Evolutionary conservation across 2,329 filamentous ascomycete species (phyloP), one percentile per base, ranked within the genome.

Genomic region (Ophiostoma sp.): DNA sequence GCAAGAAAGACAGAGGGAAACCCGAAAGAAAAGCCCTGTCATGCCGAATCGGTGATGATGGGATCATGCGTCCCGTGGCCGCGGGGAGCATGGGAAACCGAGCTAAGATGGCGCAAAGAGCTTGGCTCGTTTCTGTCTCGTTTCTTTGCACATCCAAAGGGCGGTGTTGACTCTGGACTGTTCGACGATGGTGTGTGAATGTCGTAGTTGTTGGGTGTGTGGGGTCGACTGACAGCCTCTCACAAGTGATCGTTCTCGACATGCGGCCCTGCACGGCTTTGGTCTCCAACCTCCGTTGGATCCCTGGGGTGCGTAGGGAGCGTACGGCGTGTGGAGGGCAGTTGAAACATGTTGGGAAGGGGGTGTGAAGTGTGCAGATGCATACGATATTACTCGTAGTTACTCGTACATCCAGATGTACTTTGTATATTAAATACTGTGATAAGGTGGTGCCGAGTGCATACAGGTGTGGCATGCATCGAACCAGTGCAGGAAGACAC

Each of bases 61-160:
- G 58, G 40, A 63, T 63, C 60, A 63, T 63, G 60, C 60, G 60
- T 42, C 60, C 60, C 40, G 60, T 63, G 60, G 38, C 40, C 16
- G 38, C 60, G 60, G 60, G 60, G 16, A 18, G 60, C 60, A 42
- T 42, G 40, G 9, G 16, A 44, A 16, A 3, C 16, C 60, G 18
- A 18, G 60, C 58, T 41, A 63, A 42, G 38, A 63, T 63, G 60
- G 38, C 60, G 60, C 38, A 63, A 62, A 40, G 36, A 40, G 58
- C 60, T 63, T 42, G 60, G 60, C 60, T 42, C 27, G 52, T 14
- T 16, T 41, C 60, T n/a, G 2, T 18, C 18, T 63, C 12, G 40
- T 41, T 11, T 42, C 8, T 14, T 58, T 38, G 60, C 9, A 52
- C 27, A 27, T 27, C 11, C 42, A 63, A 63, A 63, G 27, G 60